phyloP scores from a whole-genome alignment of 352 stramenopile species.

The Saprolegnia diclina region DNA sequence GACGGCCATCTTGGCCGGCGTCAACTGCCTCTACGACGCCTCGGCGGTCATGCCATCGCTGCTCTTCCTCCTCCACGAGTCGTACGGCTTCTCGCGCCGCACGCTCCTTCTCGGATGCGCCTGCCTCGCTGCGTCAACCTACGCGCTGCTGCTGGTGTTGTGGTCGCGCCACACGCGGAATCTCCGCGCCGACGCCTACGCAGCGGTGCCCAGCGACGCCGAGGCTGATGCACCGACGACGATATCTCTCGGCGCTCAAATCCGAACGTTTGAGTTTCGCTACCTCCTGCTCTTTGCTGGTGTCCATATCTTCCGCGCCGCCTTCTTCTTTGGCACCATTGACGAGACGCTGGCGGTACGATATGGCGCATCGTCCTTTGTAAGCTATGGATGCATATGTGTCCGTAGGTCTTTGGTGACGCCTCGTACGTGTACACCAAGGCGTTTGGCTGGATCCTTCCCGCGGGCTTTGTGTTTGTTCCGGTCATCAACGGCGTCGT shows the following conservation, averaged over 20 bases:
- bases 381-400: neutral
- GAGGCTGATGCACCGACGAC: too few relatives aligned
- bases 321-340: conserved; percentile 8
- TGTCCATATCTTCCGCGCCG: neutral
- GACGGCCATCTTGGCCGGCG: conserved; percentile 9
- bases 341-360: neutral
- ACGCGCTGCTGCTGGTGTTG: neutral
- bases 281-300: neutral
- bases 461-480: conserved; percentile 21
- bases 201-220: neutral
- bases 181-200: too few relatives aligned
- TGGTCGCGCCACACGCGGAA: neutral
- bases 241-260: neutral
- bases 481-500: conserved; percentile 15
- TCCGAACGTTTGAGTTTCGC: conserved; percentile 2
- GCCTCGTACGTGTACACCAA: conserved; percentile 21
- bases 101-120: conserved; percentile 7
- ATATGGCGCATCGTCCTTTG: neutral
- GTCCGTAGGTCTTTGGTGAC: neutral
- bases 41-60: neutral
- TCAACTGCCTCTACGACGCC: conserved; percentile 26
- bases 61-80: conserved; percentile 16
- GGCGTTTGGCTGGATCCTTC: conserved; percentile 16
- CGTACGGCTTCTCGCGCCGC: neutral
- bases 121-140: neutral